Percentiles rank a stretch among this genome's conserved stretches.
phyloP scores from a whole-genome alignment of 768 basidiomycete species.

The Leccinellum rugosiceps region DNA sequence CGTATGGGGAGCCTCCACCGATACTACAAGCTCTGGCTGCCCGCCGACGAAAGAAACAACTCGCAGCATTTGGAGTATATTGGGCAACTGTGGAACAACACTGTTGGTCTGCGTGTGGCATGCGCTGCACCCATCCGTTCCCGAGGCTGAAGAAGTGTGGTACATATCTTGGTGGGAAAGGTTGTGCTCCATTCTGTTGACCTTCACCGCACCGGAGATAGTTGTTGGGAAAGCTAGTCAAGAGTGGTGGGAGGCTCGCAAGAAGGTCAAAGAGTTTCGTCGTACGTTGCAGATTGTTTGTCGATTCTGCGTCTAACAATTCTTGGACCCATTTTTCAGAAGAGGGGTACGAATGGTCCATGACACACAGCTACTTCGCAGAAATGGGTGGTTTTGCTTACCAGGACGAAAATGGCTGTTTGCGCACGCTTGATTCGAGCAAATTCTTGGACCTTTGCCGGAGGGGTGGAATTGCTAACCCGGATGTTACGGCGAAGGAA shows the following conservation, averaged over 20 bases:
- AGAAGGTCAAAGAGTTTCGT: not conserved
- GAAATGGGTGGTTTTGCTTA: not conserved
- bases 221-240: not conserved
- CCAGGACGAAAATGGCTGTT: not conserved
- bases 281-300: not conserved
- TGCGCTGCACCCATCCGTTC: not conserved
- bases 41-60: not conserved
- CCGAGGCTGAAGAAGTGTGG: not conserved
- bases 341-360: not conserved
- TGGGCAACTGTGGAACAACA: not conserved
- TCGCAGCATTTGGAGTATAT: not conserved
- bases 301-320: not conserved
- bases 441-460: not conserved
- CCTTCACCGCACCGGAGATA: not conserved
- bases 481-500: not conserved
- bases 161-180: not conserved
- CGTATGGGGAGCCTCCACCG: not conserved
- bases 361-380: not conserved
- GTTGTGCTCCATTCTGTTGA: not conserved
- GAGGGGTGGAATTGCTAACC: not conserved
- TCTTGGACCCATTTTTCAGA: not conserved
- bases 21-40: not conserved
- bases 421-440: no score
- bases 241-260: not conserved
- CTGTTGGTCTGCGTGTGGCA: not conserved